These are phyloP conservation scores for Vitis amurensis DNA, from an alignment of 164 flowering plant genomes.

Conservation along the genomic window DNA sequence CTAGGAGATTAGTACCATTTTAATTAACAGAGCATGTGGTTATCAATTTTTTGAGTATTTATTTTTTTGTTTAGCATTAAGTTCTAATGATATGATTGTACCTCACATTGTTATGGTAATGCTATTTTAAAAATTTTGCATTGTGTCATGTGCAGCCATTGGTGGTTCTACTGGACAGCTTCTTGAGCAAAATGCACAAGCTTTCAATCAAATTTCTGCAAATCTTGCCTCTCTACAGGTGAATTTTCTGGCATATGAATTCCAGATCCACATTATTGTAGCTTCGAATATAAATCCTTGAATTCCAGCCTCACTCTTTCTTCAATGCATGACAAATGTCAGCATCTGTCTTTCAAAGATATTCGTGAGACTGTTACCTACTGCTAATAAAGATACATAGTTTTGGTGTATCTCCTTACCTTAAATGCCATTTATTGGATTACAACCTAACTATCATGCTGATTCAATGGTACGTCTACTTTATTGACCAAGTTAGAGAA, in stretches of 20 bases:
- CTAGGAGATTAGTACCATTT: too few species aligned
- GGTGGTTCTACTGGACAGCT: conserved; percentile 61
- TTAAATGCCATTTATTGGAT: background rate
- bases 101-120: background rate
- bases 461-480: background rate
- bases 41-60: too few species aligned
- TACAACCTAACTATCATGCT: background rate
- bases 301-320: background rate
- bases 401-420: background rate
- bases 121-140: background rate
- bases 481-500: background rate
- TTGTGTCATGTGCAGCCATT: conserved; percentile 38
- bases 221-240: conserved; percentile 58
- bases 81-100: background rate
- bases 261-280: background rate
- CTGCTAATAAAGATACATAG: background rate
- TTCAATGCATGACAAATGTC: background rate
- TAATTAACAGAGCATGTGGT: too few species aligned
- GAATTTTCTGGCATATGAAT: background rate
- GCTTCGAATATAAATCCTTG: background rate
- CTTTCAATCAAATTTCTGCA: conserved; percentile 50
- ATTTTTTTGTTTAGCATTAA: background rate
- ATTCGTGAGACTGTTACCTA: background rate
- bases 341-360: background rate
- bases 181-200: conserved; percentile 55